Evolutionary conservation across 2,329 filamentous ascomycete species (phyloP).

Genomic region (Trichoderma asperellum): DNA sequence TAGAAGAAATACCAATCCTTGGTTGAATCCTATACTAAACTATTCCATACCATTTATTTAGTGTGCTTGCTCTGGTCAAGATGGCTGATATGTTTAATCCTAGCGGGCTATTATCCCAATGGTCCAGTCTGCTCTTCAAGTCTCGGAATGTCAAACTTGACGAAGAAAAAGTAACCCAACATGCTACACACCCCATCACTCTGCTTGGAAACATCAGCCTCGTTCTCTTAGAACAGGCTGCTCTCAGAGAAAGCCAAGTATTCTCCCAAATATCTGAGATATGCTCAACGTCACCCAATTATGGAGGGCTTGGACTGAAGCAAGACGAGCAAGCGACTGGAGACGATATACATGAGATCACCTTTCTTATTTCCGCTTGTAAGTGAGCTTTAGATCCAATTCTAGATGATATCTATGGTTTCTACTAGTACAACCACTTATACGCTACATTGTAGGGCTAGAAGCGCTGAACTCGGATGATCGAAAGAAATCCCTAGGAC

Average conservation of each 20-base stretch:
- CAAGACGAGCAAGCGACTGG: background rate
- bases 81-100: background rate
- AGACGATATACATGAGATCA: constrained; percentile 13
- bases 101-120: background rate
- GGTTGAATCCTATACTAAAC: background rate
- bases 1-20: background rate
- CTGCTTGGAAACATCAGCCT: background rate
- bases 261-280: constrained; percentile 9
- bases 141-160: constrained; percentile 2
- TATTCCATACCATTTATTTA: background rate
- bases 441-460: background rate
- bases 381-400: background rate
- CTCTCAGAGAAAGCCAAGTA: background rate
- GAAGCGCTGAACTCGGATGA: constrained; percentile 25
- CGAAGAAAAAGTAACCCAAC: background rate
- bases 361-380: constrained; percentile 24
- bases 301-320: constrained; percentile 25
- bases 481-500: background rate
- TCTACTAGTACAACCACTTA: background rate
- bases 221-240: background rate
- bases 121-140: background rate
- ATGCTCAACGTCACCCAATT: constrained; percentile 16
- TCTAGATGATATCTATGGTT: background rate
- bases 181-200: background rate
- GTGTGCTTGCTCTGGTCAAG: background rate